phyloP scores from a whole-genome alignment of 2,329 filamentous ascomycete genomes.

The Colletotrichum endophyticum region DNA sequence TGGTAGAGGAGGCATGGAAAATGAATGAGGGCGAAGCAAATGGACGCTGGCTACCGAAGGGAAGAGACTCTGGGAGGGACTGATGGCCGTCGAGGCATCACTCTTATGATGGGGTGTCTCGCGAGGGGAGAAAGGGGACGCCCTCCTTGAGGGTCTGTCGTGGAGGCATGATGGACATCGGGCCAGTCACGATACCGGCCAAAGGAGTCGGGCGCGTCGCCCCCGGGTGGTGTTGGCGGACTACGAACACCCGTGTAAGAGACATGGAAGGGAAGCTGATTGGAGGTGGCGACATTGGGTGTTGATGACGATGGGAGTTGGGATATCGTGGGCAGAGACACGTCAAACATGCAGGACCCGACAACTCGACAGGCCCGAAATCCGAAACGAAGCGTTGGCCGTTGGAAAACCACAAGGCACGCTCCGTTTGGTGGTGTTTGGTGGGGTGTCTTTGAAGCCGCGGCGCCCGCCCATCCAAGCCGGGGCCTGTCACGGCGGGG shows the following conservation, averaged over 20 bases:
- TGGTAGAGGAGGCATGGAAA: slow-evolving; percentile 4
- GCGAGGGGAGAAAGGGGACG: not conserved
- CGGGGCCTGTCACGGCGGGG: not conserved
- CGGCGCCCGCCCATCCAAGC: slow-evolving; percentile 4
- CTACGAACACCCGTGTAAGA: slow-evolving; percentile 21
- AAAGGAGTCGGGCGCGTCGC: slow-evolving; percentile 10
- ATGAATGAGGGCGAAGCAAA: not conserved
- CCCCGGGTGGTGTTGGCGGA: slow-evolving; percentile 16
- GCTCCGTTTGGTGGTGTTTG: not conserved
- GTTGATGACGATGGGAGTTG: not conserved
- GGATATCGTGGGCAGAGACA: slow-evolving; percentile 1
- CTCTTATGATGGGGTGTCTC: slow-evolving; percentile 14
- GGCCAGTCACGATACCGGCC: slow-evolving; percentile 6
- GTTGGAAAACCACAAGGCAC: not conserved
- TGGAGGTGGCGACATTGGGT: slow-evolving; percentile 9
- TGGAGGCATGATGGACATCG: not conserved
- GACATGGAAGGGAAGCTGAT: slow-evolving; percentile 9
- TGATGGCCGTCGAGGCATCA: slow-evolving; percentile 3
- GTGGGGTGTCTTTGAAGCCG: not conserved
- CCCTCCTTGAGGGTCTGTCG: slow-evolving; percentile 16
- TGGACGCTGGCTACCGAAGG: slow-evolving; percentile 12
- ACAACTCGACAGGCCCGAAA: not conserved
- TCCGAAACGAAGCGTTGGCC: not conserved
- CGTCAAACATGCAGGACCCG: slow-evolving; percentile 11
- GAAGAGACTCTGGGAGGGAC: slow-evolving; percentile 14